A percentile compares a stretch with the other conserved stretches of the same genome.
Evolutionary conservation across 768 basidiomycete genomes (phyloP).

Genomic region (Tulasnella sp.): DNA sequence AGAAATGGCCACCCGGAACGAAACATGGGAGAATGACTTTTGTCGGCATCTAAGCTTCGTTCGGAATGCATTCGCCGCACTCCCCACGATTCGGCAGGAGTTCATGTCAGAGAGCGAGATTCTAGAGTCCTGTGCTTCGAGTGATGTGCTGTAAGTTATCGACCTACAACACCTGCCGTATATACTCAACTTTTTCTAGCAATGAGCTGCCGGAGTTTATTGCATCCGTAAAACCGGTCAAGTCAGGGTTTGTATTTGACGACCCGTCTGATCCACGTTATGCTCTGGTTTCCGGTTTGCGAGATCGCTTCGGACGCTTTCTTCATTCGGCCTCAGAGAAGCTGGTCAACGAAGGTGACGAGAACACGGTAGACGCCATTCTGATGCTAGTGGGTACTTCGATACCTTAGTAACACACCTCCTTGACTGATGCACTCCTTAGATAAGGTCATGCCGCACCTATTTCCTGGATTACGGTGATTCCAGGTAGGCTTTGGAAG

Average conservation of each 20-base stretch:
- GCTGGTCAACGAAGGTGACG: slow-evolving; percentile 53
- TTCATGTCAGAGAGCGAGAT: slow-evolving; percentile 48
- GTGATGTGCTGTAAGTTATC: slow-evolving; percentile 62
- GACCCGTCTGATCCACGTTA: slow-evolving; percentile 73
- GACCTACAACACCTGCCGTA: not conserved
- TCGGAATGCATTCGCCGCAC: slow-evolving; percentile 70
- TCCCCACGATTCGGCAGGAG: slow-evolving; percentile 65
- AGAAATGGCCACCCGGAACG: slow-evolving; percentile 58
- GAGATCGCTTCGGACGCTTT: slow-evolving; percentile 62
- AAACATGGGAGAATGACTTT: slow-evolving; percentile 68
- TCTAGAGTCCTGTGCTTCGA: slow-evolving; percentile 54
- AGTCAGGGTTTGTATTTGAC: slow-evolving; percentile 69
- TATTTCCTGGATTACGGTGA: slow-evolving; percentile 70
- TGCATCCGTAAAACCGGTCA: slow-evolving; percentile 60
- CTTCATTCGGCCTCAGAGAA: slow-evolving; percentile 64
- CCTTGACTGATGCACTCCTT: slow-evolving; percentile 50
- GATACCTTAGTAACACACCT: too few relatives aligned
- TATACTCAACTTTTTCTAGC: slow-evolving; percentile 5
- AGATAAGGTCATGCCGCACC: slow-evolving; percentile 69
- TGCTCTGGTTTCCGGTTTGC: slow-evolving; percentile 55
- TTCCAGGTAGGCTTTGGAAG: slow-evolving; percentile 36
- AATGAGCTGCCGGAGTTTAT: slow-evolving; percentile 66
- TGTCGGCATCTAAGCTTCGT: slow-evolving; percentile 76
- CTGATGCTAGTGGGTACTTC: not conserved
- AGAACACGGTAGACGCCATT: slow-evolving; percentile 45